Base-by-base conservation (phyloP, 1,284 basidiomycete genomes). In the Leccinum fallax region DNA sequence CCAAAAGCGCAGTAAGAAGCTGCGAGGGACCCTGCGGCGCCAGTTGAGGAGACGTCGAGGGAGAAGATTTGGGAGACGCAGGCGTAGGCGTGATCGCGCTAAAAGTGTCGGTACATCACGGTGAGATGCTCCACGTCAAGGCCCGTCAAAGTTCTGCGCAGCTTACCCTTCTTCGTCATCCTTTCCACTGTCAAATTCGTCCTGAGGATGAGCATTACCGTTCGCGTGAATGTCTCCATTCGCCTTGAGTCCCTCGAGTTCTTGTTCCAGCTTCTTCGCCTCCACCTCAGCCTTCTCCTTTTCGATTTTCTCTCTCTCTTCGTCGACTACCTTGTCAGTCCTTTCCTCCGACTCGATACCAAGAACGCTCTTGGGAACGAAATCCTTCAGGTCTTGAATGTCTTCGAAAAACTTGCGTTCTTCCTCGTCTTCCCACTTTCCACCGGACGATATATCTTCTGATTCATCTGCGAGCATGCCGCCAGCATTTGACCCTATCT, bases 401-500 rank as follows among this genome's bases (percentile, higher is more conserved):
- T 98, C 95, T 74, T 98, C 96, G 72, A 93, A 99, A 78, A 98
- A 99, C 56, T 89, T 83, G 48, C 92, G 84, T 73, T 98, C 95
- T 77, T 99, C 97, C 65, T 99, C 97, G 70, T 99, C 97, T 73
- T 96, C 94, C 97, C 97, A 99, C 71, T 98, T 97, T 3, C 94
- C 92, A 2, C 90, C 89, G 6, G 82, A 77, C 2, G 81, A 74
- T 15, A 83, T 81, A 55, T 92, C 85, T 2, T 86, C 82, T 2
- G 84, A 81, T 16, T 89, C 85, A 59, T 79, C 78, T 11, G 77
- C 75, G 3, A 76, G 63, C 11, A 75, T 59, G 38, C 75, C 81
- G 46, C 69, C 79, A 1, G 77, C 76, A 68, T 81, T 83, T 9
- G 83, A 77, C n/a, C 88, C 87, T 54, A 94, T 90, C 48, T 88